Conservation (phyloP, 2,329 filamentous ascomycete genomes). For the Zymoseptoria brevis region DNA sequence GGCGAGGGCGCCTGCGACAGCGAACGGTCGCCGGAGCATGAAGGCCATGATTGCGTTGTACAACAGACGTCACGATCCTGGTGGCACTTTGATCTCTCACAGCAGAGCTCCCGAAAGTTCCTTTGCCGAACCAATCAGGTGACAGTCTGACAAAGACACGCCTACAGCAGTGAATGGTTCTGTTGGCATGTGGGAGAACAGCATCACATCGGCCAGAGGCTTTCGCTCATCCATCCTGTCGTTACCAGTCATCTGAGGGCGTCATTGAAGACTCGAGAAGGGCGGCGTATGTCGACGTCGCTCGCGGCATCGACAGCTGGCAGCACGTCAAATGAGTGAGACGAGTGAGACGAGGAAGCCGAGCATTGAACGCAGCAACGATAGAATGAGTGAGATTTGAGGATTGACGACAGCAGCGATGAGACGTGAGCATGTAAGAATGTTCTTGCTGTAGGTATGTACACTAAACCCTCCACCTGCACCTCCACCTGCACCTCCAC, state of each 20-base stretch:
- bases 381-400: not conserved
- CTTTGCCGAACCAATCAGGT: not conserved
- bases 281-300: too few relatives aligned
- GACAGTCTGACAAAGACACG: not conserved
- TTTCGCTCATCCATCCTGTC: too few relatives aligned
- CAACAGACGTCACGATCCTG: not conserved
- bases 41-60: constrained; percentile 49
- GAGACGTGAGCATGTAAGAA: not conserved
- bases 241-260: too few relatives aligned
- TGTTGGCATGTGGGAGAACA: too few relatives aligned
- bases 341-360: not conserved
- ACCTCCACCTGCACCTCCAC: not conserved
- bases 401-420: not conserved
- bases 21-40: constrained; percentile 56
- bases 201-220: too few relatives aligned
- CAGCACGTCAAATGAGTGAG: not conserved
- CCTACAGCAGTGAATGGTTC: not conserved
- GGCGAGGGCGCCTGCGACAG: constrained; percentile 48
- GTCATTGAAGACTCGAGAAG: not conserved
- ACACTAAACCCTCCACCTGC: not conserved
- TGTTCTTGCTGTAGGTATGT: not conserved
- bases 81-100: not conserved
- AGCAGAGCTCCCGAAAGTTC: not conserved
- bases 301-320: not conserved
- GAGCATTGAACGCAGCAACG: not conserved